These are phyloP conservation scores for Alternaria sp. DNA, from an alignment of 2,329 filamentous ascomycete species.

Conservation along the genomic window DNA sequence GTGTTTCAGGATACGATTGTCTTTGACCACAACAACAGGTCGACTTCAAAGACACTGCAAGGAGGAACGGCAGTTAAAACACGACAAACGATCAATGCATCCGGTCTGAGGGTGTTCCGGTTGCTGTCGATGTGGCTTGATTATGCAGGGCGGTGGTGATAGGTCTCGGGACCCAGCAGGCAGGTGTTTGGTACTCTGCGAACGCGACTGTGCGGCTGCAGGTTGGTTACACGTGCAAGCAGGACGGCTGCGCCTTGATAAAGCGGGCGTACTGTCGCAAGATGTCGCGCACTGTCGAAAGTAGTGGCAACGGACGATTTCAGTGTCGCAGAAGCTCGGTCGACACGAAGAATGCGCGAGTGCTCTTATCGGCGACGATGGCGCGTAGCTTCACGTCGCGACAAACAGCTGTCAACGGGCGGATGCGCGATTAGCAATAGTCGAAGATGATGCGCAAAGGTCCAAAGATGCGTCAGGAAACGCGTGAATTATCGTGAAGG, in stretches of 20 bases:
- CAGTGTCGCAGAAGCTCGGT: constrained; percentile 20
- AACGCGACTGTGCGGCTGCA: constrained; percentile 46
- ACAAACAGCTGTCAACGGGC: constrained; percentile 15
- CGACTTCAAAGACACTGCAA: constrained; percentile 35
- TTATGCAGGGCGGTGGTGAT: constrained; percentile 36
- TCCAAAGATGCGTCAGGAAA: constrained; percentile 2
- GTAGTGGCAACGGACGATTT: constrained; percentile 14
- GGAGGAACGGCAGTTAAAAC: constrained; percentile 24
- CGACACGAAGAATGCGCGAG: constrained; percentile 29
- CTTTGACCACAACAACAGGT: constrained; percentile 15
- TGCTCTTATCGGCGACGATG: constrained; percentile 20
- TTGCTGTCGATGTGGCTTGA: constrained; percentile 16
- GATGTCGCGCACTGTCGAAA: constrained; percentile 27
- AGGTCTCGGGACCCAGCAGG: constrained; percentile 34
- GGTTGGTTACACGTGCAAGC: constrained; percentile 40
- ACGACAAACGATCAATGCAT: constrained; percentile 20
- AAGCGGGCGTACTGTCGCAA: constrained; percentile 22
- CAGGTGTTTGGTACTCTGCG: constrained; percentile 42
- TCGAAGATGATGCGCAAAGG: constrained; percentile 12
- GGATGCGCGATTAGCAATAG: constrained; percentile 13
- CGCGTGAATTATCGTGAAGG: constrained; percentile 17
- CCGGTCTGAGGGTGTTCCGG: constrained; percentile 18
- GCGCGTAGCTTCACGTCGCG: constrained; percentile 31
- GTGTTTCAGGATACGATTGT: constrained; percentile 12
- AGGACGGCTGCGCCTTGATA: constrained; percentile 30